phyloP scores from a whole-genome alignment of 257 asterid species.

The Jaltomata sinuosa region DNA sequence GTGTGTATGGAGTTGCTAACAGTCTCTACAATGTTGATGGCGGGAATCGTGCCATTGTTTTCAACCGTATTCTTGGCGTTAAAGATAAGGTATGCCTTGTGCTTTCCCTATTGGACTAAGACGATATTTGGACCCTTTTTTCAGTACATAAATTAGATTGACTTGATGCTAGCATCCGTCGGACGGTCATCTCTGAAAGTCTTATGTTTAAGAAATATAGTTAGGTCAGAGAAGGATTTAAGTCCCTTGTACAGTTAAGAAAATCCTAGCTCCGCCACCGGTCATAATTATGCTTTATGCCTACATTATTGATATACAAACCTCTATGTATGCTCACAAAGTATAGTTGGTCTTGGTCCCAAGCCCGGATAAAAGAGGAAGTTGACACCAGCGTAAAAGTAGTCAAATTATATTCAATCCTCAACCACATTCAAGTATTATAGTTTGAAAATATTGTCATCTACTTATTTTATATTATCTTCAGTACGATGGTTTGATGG shows the following conservation, averaged over 20 bases:
- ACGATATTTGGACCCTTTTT: neutral
- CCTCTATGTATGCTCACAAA: neutral
- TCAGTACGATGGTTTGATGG: neutral
- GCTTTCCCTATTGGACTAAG: neutral
- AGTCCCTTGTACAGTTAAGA: neutral
- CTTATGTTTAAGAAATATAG: neutral
- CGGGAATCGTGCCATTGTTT: slow-evolving; percentile 85
- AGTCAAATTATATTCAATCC: neutral
- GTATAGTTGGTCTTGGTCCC: neutral
- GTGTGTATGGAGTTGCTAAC: slow-evolving; percentile 56
- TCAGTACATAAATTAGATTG: neutral
- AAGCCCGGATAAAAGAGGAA: neutral
- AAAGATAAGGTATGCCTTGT: slow-evolving; percentile 55
- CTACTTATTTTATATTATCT: neutral
- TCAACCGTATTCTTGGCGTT: slow-evolving; percentile 65
- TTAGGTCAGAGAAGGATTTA: neutral
- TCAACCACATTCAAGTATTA: neutral
- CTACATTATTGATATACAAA: neutral
- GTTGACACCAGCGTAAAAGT: neutral
- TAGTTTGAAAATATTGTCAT: neutral
- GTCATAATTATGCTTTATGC: neutral
- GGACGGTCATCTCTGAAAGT: neutral
- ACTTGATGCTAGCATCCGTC: neutral
- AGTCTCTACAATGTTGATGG: slow-evolving; percentile 94
- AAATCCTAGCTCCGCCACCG: too few relatives aligned